A percentile compares a stretch with the other conserved stretches of the same genome.
These are phyloP conservation scores for Penicillium sp. DNA, from an alignment of 2,329 filamentous ascomycete species.

Conservation along the genomic window DNA sequence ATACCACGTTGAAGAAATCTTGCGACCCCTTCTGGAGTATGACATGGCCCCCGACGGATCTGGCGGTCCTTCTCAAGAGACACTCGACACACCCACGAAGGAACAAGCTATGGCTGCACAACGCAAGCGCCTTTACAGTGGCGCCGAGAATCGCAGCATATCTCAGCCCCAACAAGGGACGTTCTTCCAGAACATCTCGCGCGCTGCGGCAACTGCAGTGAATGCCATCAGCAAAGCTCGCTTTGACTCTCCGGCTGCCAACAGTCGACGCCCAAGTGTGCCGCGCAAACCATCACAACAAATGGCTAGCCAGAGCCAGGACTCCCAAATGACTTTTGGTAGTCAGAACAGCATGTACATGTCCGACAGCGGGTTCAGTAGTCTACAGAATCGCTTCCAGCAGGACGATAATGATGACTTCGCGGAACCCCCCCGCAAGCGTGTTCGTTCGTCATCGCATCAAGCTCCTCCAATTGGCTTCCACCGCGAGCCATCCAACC, in stretches of 20 bases:
- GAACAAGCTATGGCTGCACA: slow-evolving; percentile 97
- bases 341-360: slow-evolving; percentile 77
- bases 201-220: slow-evolving; percentile 86
- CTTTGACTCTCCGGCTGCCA: slow-evolving; percentile 76
- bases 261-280: slow-evolving; percentile 64
- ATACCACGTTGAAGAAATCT: slow-evolving; percentile 55
- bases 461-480: slow-evolving; percentile 39
- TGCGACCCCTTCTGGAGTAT: slow-evolving; percentile 50
- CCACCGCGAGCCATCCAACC: slow-evolving; percentile 29
- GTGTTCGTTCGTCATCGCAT: slow-evolving; percentile 60
- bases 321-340: slow-evolving; percentile 65
- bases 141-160: slow-evolving; percentile 65
- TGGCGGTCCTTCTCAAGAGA: slow-evolving; percentile 66
- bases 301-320: slow-evolving; percentile 59
- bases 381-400: slow-evolving; percentile 56
- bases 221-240: slow-evolving; percentile 95
- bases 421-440: slow-evolving; percentile 78
- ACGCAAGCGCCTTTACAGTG: slow-evolving; percentile 87
- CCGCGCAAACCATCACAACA: slow-evolving; percentile 69
- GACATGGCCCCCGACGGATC: slow-evolving; percentile 55
- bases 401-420: slow-evolving; percentile 52
- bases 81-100: slow-evolving; percentile 92
- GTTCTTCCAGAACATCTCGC: slow-evolving; percentile 96
- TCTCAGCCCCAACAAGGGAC: slow-evolving; percentile 69
- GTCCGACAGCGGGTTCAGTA: slow-evolving; percentile 71